Conservation (phyloP, 2,329 filamentous ascomycete genomes). For the Huntiella moniliformis region DNA sequence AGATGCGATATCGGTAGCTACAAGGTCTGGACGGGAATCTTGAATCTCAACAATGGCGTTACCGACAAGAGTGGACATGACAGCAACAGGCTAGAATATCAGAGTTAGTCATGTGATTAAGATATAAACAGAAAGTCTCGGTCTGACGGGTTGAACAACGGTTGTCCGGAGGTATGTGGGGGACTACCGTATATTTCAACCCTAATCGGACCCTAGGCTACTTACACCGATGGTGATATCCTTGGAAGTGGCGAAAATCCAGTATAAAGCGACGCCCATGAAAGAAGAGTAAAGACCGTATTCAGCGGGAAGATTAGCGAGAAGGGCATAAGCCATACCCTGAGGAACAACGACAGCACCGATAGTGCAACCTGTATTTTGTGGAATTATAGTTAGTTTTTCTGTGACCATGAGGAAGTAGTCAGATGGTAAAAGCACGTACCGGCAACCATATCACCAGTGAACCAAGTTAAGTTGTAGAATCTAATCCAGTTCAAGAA, state of each 20-base stretch:
- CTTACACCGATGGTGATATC: constrained; percentile 74
- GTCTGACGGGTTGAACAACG: too few species aligned
- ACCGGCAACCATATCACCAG: constrained; percentile 72
- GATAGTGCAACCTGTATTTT: constrained; percentile 2
- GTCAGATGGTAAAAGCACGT: neutral
- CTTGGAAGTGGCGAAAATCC: constrained; percentile 96
- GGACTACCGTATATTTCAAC: too few species aligned
- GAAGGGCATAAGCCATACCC: constrained; percentile 33
- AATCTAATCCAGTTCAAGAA: constrained; percentile 74
- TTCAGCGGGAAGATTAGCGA: constrained; percentile 29
- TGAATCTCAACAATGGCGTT: constrained; percentile 53
- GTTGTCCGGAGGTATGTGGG: neutral
- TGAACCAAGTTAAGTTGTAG: constrained; percentile 80
- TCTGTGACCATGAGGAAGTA: neutral
- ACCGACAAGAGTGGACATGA: constrained; percentile 81
- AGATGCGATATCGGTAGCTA: constrained; percentile 52
- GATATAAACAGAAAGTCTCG: too few species aligned
- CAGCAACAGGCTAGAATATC: constrained; percentile 56
- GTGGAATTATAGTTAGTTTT: too few species aligned
- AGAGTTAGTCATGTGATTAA: neutral
- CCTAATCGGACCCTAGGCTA: neutral
- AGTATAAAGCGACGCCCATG: constrained; percentile 86
- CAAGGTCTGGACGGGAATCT: constrained; percentile 35
- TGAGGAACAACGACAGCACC: constrained; percentile 35
- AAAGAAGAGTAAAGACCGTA: constrained; percentile 57